Evolutionary conservation across 805 yeast species (phyloP), one percentile per base, ranked within the genome.

Genomic region (Cyberlindnera japonica): DNA sequence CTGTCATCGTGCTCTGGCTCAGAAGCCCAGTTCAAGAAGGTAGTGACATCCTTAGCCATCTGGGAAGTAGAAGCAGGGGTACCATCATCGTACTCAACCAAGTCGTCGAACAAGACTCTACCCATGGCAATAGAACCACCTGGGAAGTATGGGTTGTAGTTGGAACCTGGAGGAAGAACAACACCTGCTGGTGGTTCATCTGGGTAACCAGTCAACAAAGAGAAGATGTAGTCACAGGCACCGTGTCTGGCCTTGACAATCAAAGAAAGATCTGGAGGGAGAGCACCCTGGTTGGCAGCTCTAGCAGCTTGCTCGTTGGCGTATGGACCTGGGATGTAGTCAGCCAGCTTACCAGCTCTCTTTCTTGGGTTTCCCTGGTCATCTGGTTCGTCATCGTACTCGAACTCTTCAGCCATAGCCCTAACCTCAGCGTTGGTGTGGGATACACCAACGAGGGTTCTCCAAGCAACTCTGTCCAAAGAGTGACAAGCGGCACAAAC

Each of bases 61-160:
- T 93, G 99, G 43, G 98, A 83, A 50, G 98, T 84, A 40, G 98
- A 81, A 40, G 99, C 98, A 45, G 95, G 96, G 45, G 99, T 93
- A 63, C 99, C 99, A 66, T 93, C 99, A 67, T 93, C 99, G 71
- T 81, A 93, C 75, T 93, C 99, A 51, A 93, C 99, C 62, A 93
- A 76, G 53, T 87, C 99, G 64, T 93, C 99, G 57, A 90, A 93
- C 67, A 93, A 76, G 45, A 91, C 98, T 74, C 99, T 86, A 64
- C 87, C 98, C 99, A 93, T 93, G 57, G 96, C 99, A 74, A 93
- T 91, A 31, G 97, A 77, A 53, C 99, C 98, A 72, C 98, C 98
- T 66, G 99, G 98, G 96, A 93, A 93, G 77, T 93, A 93, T 62
- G 99, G 99, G 79, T 93, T 93, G 74, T 93, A 93, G 82, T 93